A percentile compares a stretch with the other conserved stretches of the same genome.
Evolutionary conservation across 1,284 basidiomycete species (phyloP).

Genomic region (Thelephora terrestris): DNA sequence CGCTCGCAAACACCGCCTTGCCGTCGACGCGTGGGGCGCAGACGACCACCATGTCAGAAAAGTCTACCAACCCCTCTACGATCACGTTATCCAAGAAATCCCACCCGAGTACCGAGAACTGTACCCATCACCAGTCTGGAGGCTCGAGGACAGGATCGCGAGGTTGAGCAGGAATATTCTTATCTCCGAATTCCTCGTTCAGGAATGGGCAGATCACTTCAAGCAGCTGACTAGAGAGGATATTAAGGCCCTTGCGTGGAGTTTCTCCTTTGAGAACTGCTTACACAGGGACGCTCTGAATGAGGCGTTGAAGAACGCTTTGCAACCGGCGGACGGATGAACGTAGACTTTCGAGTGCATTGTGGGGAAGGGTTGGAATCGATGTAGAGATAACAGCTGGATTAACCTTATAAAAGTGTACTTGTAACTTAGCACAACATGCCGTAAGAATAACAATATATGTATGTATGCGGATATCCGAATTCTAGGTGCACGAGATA

Average conservation of each 20-base stretch:
- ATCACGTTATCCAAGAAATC: constrained; percentile 42
- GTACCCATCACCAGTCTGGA: constrained; percentile 47
- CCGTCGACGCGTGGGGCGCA: constrained; percentile 57
- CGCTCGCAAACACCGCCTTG: constrained; percentile 50
- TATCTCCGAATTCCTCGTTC: constrained; percentile 51
- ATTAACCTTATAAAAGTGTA: too few species aligned
- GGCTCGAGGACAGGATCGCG: constrained; percentile 31
- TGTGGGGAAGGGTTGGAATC: too few species aligned
- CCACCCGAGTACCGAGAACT: constrained; percentile 30
- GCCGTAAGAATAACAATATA: too few species aligned
- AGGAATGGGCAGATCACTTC: constrained; percentile 60
- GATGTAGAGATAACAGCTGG: too few species aligned
- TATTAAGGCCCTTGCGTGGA: constrained; percentile 33
- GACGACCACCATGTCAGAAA: constrained; percentile 37
- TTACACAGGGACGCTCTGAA: constrained; percentile 38
- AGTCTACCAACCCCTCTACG: constrained; percentile 46
- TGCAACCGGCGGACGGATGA: too few species aligned
- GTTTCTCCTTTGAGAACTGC: constrained; percentile 53
- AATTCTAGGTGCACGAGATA: too few species aligned
- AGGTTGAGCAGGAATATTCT: constrained; percentile 53
- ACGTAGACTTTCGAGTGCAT: too few species aligned
- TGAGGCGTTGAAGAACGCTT: constrained; percentile 24
- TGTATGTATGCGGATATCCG: too few species aligned
- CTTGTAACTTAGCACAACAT: too few species aligned
- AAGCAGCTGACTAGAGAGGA: constrained; percentile 41